These are phyloP conservation scores for Ilex asprella DNA, from an alignment of 257 asterid species.

Conservation along the genomic window DNA sequence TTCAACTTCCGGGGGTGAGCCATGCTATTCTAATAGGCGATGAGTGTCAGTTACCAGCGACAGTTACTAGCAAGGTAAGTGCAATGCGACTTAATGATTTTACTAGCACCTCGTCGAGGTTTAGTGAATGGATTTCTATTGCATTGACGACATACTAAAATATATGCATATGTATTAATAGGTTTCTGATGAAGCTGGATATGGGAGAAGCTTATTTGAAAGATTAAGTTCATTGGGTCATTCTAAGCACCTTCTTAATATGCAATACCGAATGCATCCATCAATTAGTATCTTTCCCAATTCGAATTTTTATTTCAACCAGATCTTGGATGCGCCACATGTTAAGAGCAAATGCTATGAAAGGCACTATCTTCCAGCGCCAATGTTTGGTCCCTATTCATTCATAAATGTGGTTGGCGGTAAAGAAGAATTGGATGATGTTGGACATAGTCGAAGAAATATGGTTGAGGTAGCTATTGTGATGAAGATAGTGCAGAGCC, in stretches of 20 bases:
- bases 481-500: constrained; percentile 38
- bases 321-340: constrained; percentile 35
- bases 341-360: constrained; percentile 25
- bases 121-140: too few species aligned
- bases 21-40: constrained; percentile 15
- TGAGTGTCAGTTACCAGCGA: constrained; percentile 17
- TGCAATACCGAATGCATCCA: constrained; percentile 63
- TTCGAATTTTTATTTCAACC: constrained; percentile 28
- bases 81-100: too few species aligned
- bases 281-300: constrained; percentile 22
- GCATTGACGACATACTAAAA: too few species aligned
- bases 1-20: constrained; percentile 8
- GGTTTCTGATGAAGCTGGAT: constrained; percentile 41
- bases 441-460: constrained; percentile 45
- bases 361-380: constrained; percentile 31
- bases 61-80: constrained; percentile 12
- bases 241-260: constrained; percentile 40
- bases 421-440: constrained; percentile 42
- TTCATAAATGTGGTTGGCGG: constrained; percentile 45
- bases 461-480: constrained; percentile 56
- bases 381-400: constrained; percentile 57
- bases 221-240: constrained; percentile 47
- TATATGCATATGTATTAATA: constrained; percentile 7
- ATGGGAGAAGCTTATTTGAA: constrained; percentile 57
- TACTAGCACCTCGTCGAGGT: too few species aligned